A percentile compares a stretch with the other conserved stretches of the same genome.
Evolutionary conservation across 169 alveolate species (phyloP).

Genomic region (Plasmodium vivax): DNA sequence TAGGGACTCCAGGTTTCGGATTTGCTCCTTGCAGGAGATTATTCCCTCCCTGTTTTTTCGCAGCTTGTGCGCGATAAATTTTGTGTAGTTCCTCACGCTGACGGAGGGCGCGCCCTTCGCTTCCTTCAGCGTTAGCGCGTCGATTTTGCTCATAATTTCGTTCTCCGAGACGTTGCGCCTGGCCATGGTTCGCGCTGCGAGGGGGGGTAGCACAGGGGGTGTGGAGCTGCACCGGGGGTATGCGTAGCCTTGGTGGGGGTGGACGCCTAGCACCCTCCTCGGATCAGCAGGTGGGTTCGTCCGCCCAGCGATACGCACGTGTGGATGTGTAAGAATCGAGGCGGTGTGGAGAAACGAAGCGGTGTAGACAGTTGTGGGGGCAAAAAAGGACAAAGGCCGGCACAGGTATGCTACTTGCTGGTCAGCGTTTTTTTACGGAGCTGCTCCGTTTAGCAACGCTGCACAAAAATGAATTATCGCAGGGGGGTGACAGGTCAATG

Average conservation of each 20-base stretch:
- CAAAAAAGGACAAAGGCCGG: background rate
- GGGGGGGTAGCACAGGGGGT: background rate
- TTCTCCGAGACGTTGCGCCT: constrained; percentile 20
- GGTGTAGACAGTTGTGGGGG: background rate
- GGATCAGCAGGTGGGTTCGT: background rate
- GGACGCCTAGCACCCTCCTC: background rate
- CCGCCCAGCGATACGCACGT: background rate
- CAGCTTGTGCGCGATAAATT: constrained; percentile 33
- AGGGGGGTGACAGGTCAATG: background rate
- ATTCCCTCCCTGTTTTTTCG: constrained; percentile 68
- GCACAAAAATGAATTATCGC: background rate
- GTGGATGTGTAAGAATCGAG: background rate
- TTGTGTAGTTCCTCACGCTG: constrained; percentile 41
- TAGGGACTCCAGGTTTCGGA: constrained; percentile 4
- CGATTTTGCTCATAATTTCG: constrained; percentile 49
- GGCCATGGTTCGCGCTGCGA: background rate
- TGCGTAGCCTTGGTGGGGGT: background rate
- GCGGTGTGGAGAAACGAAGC: too few relatives aligned
- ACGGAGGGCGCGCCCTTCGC: constrained; percentile 34
- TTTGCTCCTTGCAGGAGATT: constrained; percentile 26
- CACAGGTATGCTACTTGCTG: background rate
- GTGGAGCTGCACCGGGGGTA: background rate
- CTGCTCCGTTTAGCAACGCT: background rate
- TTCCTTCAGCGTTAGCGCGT: constrained; percentile 49
- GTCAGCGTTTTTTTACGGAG: background rate